phyloP scores from a whole-genome alignment of 306 rosid species.

The Oxytropis ochrocephala region DNA sequence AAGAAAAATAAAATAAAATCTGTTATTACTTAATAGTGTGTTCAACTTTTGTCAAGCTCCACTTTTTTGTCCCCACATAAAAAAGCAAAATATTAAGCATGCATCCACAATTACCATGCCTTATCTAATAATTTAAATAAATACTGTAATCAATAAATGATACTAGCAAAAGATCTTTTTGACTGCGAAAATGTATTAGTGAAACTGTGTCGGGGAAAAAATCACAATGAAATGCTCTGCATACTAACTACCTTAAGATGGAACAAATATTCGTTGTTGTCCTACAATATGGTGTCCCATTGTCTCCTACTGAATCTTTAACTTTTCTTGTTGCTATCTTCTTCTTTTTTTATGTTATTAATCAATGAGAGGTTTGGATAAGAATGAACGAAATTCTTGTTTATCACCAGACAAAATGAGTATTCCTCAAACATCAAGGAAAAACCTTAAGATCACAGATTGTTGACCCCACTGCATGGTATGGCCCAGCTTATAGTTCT shows the following conservation, averaged over 20 bases:
- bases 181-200: slow-evolving; percentile 25
- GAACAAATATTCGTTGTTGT: too few relatives aligned
- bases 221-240: slow-evolving; percentile 26
- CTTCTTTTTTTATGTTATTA: not conserved
- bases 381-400: slow-evolving; percentile 46
- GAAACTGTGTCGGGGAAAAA: slow-evolving; percentile 27
- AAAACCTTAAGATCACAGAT: slow-evolving; percentile 19
- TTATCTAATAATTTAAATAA: too few relatives aligned
- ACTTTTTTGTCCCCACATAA: slow-evolving; percentile 46
- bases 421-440: slow-evolving; percentile 40
- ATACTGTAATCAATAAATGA: slow-evolving; percentile 37
- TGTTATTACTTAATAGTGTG: slow-evolving; percentile 28
- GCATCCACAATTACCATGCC: slow-evolving; percentile 33
- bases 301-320: not conserved
- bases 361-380: slow-evolving; percentile 39
- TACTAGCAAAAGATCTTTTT: slow-evolving; percentile 33
- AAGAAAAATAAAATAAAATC: too few relatives aligned
- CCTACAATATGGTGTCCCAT: too few relatives aligned
- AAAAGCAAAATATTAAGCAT: slow-evolving; percentile 53
- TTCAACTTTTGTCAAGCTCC: slow-evolving; percentile 47
- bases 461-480: slow-evolving; percentile 36
- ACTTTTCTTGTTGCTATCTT: not conserved
- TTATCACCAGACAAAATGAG: slow-evolving; percentile 60
- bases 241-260: not conserved
- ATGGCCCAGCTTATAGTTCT: slow-evolving; percentile 36